Conservation (phyloP, 164 flowering plant genomes). For the Stephania yunnanensis region DNA sequence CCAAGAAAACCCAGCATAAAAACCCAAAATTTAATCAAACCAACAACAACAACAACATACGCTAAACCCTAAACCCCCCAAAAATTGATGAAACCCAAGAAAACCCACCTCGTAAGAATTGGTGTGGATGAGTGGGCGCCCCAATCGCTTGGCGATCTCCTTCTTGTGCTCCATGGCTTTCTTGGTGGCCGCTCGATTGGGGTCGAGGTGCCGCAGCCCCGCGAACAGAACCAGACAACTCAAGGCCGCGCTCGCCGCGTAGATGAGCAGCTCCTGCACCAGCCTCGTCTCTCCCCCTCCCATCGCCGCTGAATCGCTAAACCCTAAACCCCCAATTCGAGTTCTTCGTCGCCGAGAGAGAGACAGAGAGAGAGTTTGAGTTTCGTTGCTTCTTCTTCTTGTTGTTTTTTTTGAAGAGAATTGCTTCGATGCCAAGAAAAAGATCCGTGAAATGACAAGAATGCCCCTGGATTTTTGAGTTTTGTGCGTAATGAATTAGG, state of each 20-base stretch:
- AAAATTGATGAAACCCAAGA: too few species aligned
- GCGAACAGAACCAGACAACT: slow-evolving; percentile 72
- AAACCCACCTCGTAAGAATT: slow-evolving; percentile 67
- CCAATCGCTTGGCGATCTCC: slow-evolving; percentile 79
- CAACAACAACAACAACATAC: too few species aligned
- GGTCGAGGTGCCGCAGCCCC: slow-evolving; percentile 83
- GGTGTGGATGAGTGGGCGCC: slow-evolving; percentile 81
- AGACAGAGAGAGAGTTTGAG: neutral
- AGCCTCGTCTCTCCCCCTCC: slow-evolving; percentile 32
- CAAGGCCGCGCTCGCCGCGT: slow-evolving; percentile 89
- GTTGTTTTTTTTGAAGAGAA: neutral
- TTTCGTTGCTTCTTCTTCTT: neutral
- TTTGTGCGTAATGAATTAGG: too few species aligned
- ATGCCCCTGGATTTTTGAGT: neutral
- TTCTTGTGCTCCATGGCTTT: slow-evolving; percentile 82
- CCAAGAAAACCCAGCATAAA: too few species aligned
- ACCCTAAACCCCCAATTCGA: too few species aligned
- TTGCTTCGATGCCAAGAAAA: neutral
- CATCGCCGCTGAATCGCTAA: neutral
- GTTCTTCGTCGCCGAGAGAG: neutral
- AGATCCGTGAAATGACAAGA: neutral
- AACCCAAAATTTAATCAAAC: too few species aligned
- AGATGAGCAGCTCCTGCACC: slow-evolving; percentile 58
- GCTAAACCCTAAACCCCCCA: too few species aligned
- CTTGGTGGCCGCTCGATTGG: slow-evolving; percentile 78